A percentile compares a stretch with the other conserved stretches of the same genome.
Evolutionary conservation across 2,329 filamentous ascomycete genomes (phyloP).

Genomic region (Neofusicoccum cordaticola): DNA sequence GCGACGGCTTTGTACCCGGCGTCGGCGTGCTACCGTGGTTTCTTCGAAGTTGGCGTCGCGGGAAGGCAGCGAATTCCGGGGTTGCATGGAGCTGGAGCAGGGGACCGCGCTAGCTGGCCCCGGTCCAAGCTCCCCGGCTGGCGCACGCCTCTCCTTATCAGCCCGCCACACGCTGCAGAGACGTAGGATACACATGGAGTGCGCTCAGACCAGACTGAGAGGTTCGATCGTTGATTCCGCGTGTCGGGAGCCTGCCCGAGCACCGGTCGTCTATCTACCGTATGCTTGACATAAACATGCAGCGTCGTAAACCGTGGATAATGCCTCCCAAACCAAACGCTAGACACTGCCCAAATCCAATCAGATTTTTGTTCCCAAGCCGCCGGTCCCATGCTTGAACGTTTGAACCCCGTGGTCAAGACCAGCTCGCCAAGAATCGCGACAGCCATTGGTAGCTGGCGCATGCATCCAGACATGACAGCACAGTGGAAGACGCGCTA

Average conservation of each 20-base stretch:
- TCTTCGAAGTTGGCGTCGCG: constrained; percentile 3
- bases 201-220: neutral
- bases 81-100: constrained; percentile 13
- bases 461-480: too few relatives aligned
- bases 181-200: too few relatives aligned
- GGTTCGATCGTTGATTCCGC: neutral
- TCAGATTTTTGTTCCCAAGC: neutral
- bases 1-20: neutral
- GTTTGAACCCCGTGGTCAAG: neutral
- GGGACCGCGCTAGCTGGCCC: neutral
- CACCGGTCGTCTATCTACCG: neutral
- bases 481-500: too few relatives aligned
- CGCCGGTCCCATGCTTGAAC: neutral
- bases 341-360: neutral
- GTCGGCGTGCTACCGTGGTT: constrained; percentile 5
- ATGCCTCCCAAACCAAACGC: neutral
- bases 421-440: too few relatives aligned
- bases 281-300: neutral
- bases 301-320: neutral
- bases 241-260: constrained; percentile 1
- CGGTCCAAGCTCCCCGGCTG: constrained; percentile 9
- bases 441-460: too few relatives aligned
- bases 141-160: neutral
- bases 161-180: neutral
- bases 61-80: constrained; percentile 12